Evolutionary conservation across 2,329 filamentous ascomycete genomes (phyloP).

Genomic region (Phialocephala sp.): DNA sequence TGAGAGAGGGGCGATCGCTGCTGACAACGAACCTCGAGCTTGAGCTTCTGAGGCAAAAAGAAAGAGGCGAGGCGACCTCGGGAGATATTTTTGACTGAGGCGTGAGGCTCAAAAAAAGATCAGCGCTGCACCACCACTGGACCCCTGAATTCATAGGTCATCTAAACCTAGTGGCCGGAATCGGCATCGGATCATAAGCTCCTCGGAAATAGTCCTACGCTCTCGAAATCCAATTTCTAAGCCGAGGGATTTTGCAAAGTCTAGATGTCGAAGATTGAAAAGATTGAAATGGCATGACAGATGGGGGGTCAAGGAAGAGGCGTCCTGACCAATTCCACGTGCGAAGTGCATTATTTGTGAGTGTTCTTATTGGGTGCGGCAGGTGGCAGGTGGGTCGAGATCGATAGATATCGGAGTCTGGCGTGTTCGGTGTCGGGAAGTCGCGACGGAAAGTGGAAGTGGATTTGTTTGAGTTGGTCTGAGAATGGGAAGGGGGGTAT

Average conservation of each 20-base stretch:
- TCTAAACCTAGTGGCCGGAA: too few relatives aligned
- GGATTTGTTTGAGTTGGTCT: not conserved
- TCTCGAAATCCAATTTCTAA: not conserved
- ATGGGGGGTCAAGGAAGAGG: too few relatives aligned
- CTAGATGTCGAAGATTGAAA: not conserved
- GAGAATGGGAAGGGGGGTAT: not conserved
- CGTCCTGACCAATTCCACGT: not conserved
- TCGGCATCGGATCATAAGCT: too few relatives aligned
- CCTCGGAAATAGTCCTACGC: not conserved
- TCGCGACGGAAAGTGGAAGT: conserved; percentile 5
- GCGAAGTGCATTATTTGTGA: not conserved
- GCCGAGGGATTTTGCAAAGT: not conserved
- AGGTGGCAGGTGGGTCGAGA: not conserved
- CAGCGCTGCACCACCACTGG: not conserved
- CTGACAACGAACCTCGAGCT: not conserved
- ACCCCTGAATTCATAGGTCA: not conserved
- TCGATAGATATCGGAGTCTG: not conserved
- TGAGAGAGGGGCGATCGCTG: too few relatives aligned
- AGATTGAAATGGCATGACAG: too few relatives aligned
- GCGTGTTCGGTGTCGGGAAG: not conserved
- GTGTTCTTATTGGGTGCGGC: not conserved
- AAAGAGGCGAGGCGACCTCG: not conserved
- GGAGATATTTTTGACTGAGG: too few relatives aligned
- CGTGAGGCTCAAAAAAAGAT: not conserved
- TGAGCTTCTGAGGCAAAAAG: not conserved